Evolutionary conservation across 1,284 basidiomycete species (phyloP), one percentile per base, ranked within the genome.

Genomic region (Takashimella koratensis): DNA sequence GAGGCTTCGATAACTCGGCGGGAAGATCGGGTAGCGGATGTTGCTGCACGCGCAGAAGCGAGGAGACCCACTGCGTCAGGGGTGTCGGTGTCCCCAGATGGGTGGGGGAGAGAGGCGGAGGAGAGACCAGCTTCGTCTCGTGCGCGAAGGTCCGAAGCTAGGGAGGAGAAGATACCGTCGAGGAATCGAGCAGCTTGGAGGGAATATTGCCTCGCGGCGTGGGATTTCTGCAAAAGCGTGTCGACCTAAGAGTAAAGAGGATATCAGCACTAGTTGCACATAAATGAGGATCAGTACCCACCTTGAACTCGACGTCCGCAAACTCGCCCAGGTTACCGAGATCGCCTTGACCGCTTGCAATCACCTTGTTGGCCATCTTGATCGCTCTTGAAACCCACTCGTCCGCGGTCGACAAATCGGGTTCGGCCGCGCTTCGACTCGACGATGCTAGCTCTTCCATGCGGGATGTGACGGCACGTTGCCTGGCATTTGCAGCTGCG

Each of bases 101-200:
- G 46, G 5, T 56, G 56, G 10, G 45, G 49, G 3, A 56, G 24
- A 43, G 27, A 13, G n/a, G 20, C 39, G 12, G 57, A 49, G 16
- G 51, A 39, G 20, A 27, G 22, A 20, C 54, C 62, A n/a, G 58
- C 47, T 41, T 55, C 56, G 24, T 73, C 69, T 19, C 69, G 65
- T 6, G 63, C 54, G 2, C 71, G 68, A 3, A 77, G 56, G 42
- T 75, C 72, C 2, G 63, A 56, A 0, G 72, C 59, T 8, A 77
- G 68, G 0, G 70, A 65, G 5, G 70, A 60, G 55, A 76, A 77
- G 39, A 77, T 70, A 12, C 74, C 72, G 52, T 77, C 74, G 36
- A 76, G 60, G 63, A 77, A 74, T 16, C 67, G 63, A 6, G 64
- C 62, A 2, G 73, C 63, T 56, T 73, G 71, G 6, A 61, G 52